Conservation (phyloP, 2,329 filamentous ascomycete genomes). For the Chrysoporthe puriensis region DNA sequence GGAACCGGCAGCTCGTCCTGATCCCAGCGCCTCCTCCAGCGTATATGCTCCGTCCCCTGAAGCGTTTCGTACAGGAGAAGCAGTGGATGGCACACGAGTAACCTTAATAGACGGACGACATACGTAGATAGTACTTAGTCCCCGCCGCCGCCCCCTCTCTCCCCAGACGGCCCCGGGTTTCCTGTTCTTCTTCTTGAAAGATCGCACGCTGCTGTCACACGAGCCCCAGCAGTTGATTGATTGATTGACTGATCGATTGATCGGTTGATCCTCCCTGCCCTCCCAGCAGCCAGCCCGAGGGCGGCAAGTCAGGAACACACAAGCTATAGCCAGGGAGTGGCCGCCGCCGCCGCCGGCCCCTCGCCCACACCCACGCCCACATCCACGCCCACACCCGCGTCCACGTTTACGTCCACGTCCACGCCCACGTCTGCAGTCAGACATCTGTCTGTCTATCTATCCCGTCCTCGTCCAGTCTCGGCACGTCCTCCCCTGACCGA, state of each 20-base stretch:
- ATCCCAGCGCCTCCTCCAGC: background rate
- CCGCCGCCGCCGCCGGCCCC: background rate
- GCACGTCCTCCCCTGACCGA: background rate
- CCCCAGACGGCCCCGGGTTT: background rate
- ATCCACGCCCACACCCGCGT: no score
- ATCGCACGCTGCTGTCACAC: background rate
- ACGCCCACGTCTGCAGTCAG: background rate
- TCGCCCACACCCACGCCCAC: background rate
- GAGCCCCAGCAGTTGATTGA: no score
- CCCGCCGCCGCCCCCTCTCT: background rate
- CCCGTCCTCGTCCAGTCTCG: background rate
- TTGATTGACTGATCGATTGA: no score
- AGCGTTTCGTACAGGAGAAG: background rate
- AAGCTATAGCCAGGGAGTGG: background rate
- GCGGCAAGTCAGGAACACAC: background rate
- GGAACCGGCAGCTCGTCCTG: background rate
- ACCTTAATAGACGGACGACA: background rate
- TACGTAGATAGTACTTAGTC: conserved; percentile 8
- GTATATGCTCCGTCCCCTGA: conserved; percentile 4
- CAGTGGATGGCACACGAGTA: background rate
- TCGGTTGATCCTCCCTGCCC: background rate
- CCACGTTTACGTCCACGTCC: background rate
- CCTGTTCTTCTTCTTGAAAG: background rate
- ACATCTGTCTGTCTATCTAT: no score
- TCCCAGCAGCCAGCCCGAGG: background rate